A percentile compares a stretch with the other conserved stretches of the same genome.
Conservation (phyloP, 768 basidiomycete genomes). For the Strobilomyces confusus region DNA sequence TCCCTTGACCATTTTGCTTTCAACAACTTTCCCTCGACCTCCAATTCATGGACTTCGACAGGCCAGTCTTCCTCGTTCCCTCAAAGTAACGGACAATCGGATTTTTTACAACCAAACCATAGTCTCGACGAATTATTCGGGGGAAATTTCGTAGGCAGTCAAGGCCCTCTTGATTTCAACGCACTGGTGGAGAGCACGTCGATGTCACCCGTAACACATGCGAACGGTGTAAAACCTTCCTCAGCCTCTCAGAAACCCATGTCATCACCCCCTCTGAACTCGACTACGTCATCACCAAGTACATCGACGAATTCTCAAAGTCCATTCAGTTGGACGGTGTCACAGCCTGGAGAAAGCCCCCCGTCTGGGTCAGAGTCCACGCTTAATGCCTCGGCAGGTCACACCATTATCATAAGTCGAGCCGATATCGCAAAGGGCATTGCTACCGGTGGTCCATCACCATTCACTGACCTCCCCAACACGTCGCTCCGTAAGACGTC, state of each 20-base stretch:
- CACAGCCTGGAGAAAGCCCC: conserved; percentile 28
- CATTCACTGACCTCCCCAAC: conserved; percentile 39
- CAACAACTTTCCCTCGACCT: conserved; percentile 38
- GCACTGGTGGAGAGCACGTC: conserved; percentile 31
- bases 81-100: conserved; percentile 18
- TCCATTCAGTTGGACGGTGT: conserved; percentile 26
- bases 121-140: conserved; percentile 47
- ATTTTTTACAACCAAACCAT: conserved; percentile 24
- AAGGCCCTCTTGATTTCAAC: conserved; percentile 32
- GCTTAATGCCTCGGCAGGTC: conserved; percentile 19
- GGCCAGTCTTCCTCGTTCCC: conserved; percentile 16
- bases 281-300: conserved; percentile 25
- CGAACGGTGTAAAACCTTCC: conserved; percentile 20
- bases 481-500: conserved; percentile 39
- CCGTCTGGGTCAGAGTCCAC: conserved; percentile 38
- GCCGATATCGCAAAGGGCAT: conserved; percentile 51
- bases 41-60: conserved; percentile 22
- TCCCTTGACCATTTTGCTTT: conserved; percentile 43
- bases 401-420: conserved; percentile 34
- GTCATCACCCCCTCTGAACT: conserved; percentile 15
- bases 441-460: conserved; percentile 51
- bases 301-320: conserved; percentile 24
- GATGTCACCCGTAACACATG: conserved; percentile 47
- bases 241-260: conserved; percentile 14
- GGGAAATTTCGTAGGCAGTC: conserved; percentile 32